These are phyloP conservation scores for Inga laurina DNA, from an alignment of 306 rosid species.

Conservation along the genomic window DNA sequence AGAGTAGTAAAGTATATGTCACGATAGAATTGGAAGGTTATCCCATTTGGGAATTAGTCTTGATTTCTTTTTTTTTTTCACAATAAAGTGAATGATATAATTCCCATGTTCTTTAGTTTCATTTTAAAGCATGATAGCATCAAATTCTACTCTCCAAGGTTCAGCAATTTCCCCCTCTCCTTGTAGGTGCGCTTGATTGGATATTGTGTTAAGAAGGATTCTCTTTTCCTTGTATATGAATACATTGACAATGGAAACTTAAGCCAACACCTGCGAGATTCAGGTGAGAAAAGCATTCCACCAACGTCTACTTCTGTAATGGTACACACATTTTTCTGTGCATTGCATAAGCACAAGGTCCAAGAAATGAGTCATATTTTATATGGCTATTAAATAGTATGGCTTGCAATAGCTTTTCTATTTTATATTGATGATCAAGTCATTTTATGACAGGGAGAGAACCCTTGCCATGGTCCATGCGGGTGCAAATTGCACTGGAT, in stretches of 20 bases:
- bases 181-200: constrained; percentile 93
- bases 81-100: no score
- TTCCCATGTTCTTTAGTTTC: neutral
- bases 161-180: neutral
- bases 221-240: no score
- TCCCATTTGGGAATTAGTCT: neutral
- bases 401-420: no score
- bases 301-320: neutral
- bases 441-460: no score
- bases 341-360: no score
- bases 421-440: no score
- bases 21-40: neutral
- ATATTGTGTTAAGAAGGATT: constrained; percentile 64
- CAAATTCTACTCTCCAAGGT: neutral
- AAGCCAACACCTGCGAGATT: neutral
- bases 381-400: no score
- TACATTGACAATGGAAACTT: no score
- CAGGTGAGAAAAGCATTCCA: constrained; percentile 53
- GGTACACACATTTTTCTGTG: neutral
- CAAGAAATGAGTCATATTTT: no score
- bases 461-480: no score
- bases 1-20: neutral
- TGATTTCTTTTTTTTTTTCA: no score
- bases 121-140: neutral
- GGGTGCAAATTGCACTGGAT: no score